Conservation (phyloP, 495 filamentous ascomycete species). For the Daldinia loculata region DNA sequence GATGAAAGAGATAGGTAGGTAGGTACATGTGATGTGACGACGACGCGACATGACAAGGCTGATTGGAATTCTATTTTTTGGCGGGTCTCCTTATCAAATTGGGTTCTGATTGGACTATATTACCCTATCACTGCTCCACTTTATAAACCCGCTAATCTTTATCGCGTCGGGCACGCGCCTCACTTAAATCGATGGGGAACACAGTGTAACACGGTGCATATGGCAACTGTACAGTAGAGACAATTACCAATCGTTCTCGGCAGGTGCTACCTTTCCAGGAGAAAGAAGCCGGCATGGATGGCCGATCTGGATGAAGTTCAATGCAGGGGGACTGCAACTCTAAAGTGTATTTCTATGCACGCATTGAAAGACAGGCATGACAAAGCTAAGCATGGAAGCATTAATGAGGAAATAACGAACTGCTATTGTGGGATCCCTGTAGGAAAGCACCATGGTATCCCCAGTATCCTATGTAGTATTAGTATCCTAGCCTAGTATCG, state of each 20-base stretch:
- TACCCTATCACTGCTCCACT: neutral
- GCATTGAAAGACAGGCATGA: slow-evolving; percentile 12
- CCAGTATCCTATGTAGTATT: no score
- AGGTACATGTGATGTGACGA: slow-evolving; percentile 7
- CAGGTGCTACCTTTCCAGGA: slow-evolving; percentile 16
- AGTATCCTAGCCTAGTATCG: no score
- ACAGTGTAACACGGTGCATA: slow-evolving; percentile 9
- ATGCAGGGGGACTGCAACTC: slow-evolving; percentile 33
- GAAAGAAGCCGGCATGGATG: slow-evolving; percentile 3
- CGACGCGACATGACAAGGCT: slow-evolving; percentile 27
- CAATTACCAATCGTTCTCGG: slow-evolving; percentile 10
- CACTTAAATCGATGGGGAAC: slow-evolving; percentile 4
- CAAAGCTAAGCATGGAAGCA: slow-evolving; percentile 3
- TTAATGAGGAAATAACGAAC: slow-evolving; percentile 21
- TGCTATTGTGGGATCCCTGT: slow-evolving; percentile 14
- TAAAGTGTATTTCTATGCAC: slow-evolving; percentile 11
- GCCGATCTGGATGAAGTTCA: slow-evolving; percentile 26
- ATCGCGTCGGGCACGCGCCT: slow-evolving; percentile 5
- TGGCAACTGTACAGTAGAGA: neutral
- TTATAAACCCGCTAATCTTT: slow-evolving; percentile 16
- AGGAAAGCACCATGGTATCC: neutral
- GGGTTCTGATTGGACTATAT: slow-evolving; percentile 15
- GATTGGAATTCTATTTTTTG: slow-evolving; percentile 18
- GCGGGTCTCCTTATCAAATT: slow-evolving; percentile 9
- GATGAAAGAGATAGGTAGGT: slow-evolving; percentile 3